Evolutionary conservation across 225 moss, liverwort and hornwort genomes (phyloP).

Genomic region (Polytrichum formosum): DNA sequence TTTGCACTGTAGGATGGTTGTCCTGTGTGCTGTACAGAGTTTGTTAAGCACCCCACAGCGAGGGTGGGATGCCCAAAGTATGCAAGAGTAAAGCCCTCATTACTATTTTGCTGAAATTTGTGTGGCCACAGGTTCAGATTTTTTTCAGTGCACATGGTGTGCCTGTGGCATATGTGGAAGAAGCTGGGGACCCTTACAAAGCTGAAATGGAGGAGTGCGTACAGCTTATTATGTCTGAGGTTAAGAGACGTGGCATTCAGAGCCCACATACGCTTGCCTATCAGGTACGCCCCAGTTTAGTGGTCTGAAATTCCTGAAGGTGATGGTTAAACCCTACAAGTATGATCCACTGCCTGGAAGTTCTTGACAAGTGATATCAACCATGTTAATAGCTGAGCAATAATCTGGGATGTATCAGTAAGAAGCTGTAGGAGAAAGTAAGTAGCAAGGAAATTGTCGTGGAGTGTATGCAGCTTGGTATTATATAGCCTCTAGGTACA

Average conservation of each 20-base stretch:
- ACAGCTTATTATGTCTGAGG: constrained; percentile 76
- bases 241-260: constrained; percentile 65
- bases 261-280: constrained; percentile 81
- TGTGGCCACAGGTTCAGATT: constrained; percentile 68
- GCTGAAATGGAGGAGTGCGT: constrained; percentile 99
- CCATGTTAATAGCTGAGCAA: no score
- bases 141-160: constrained; percentile 99
- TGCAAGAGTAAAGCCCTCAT: no score
- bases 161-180: constrained; percentile 94
- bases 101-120: background rate
- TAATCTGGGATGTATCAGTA: no score
- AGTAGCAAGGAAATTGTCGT: no score
- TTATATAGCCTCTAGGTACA: no score
- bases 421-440: no score
- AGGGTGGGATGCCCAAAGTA: no score
- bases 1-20: no score
- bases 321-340: background rate
- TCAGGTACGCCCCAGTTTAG: constrained; percentile 47
- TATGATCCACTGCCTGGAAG: background rate
- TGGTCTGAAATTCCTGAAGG: background rate
- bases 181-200: constrained; percentile 96
- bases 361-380: background rate
- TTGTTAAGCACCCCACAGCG: no score
- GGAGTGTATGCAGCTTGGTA: no score
- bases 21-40: no score